Conservation (phyloP, 1,284 basidiomycete genomes). For the Melanopsichium pennsylvanicum region DNA sequence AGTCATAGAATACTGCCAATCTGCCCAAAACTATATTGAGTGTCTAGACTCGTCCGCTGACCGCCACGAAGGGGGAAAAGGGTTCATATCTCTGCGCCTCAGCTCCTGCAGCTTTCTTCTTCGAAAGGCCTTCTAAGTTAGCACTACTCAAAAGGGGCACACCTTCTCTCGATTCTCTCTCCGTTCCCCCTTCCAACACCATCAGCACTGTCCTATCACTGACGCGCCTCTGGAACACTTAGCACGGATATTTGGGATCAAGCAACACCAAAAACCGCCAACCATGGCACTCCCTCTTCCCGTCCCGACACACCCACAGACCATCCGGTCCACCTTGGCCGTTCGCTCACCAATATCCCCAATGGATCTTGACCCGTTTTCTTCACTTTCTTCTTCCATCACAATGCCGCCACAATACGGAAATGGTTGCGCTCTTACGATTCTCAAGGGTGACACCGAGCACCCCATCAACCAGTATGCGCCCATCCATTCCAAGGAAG, state of each 20-base stretch:
- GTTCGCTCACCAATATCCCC: constrained; percentile 8
- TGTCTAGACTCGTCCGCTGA: too few species aligned
- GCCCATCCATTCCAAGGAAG: constrained; percentile 23
- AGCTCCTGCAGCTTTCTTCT: not conserved
- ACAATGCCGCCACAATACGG: constrained; percentile 15
- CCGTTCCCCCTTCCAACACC: not conserved
- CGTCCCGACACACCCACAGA: constrained; percentile 8
- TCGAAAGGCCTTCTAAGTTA: too few species aligned
- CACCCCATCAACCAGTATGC: constrained; percentile 33
- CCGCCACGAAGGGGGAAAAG: too few species aligned
- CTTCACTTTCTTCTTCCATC: constrained; percentile 15
- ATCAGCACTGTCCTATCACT: too few species aligned
- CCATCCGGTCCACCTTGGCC: constrained; percentile 6
- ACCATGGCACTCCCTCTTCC: constrained; percentile 39
- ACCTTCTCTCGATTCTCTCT: not conserved
- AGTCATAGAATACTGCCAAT: too few species aligned
- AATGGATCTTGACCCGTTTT: constrained; percentile 4
- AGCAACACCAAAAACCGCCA: too few species aligned
- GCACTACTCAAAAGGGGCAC: not conserved
- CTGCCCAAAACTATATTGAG: too few species aligned
- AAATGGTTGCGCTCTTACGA: constrained; percentile 40
- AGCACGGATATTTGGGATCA: too few species aligned
- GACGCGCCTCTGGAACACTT: too few species aligned
- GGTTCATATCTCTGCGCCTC: too few species aligned
- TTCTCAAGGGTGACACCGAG: constrained; percentile 31